phyloP scores from a whole-genome alignment of 148 eudicot genomes.

The Arbutus unedo region DNA sequence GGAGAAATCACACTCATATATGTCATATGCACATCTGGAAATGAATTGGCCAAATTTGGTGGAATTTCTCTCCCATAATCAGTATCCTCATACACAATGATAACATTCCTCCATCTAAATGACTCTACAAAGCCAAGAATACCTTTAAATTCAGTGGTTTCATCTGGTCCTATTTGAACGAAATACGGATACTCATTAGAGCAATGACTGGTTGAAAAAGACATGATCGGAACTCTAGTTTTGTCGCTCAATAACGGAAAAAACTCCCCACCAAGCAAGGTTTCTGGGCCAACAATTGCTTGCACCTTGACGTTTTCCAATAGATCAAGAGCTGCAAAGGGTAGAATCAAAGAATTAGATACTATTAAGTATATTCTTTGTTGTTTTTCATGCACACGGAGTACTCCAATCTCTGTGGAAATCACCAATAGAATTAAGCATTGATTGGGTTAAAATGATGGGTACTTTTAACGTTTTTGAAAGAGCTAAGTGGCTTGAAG shows the following conservation, averaged over 20 bases:
- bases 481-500: no score
- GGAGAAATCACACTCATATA: not conserved
- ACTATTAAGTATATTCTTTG: not conserved
- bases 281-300: conserved; percentile 9
- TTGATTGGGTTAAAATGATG: not conserved
- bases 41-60: not conserved
- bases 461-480: not conserved
- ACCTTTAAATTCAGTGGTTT: not conserved
- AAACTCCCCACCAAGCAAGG: not conserved
- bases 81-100: not conserved
- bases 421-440: not conserved
- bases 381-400: not conserved
- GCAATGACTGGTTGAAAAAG: not conserved
- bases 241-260: conserved; percentile 1
- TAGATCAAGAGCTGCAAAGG: conserved; percentile 9
- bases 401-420: not conserved
- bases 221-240: conserved; percentile 5
- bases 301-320: conserved; percentile 15
- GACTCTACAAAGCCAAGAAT: not conserved
- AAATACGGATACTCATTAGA: not conserved
- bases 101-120: conserved; percentile 2
- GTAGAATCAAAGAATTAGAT: not conserved
- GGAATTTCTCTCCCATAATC: not conserved
- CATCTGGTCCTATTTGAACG: not conserved
- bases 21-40: not conserved